Conservation (phyloP, 257 asterid genomes). For the Primulina eburnea region DNA sequence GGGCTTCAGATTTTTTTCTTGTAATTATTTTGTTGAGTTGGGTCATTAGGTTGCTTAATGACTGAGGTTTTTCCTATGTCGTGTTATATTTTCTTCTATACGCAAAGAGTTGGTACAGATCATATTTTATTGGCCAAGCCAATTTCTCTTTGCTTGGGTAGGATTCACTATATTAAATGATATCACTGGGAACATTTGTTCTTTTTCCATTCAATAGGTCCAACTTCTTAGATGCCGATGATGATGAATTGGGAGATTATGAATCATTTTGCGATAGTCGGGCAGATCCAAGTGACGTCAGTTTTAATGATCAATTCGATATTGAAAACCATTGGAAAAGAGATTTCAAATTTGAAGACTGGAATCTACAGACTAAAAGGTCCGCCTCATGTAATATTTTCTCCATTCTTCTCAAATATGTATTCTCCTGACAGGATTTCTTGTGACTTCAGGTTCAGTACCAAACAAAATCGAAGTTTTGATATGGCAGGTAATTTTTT, state of each 20-base stretch:
- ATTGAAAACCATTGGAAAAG: conserved; percentile 34
- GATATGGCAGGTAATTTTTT: conserved; percentile 39
- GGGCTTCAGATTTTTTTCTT: conserved; percentile 9
- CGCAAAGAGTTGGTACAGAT: neutral
- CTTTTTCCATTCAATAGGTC: conserved; percentile 33
- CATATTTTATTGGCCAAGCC: conserved; percentile 14
- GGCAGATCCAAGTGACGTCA: conserved; percentile 35
- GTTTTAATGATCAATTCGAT: conserved; percentile 37
- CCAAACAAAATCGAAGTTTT: conserved; percentile 27
- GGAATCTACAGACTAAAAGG: conserved; percentile 48
- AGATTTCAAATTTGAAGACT: conserved; percentile 35
- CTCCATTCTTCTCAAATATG: conserved; percentile 16
- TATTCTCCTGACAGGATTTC: conserved; percentile 9
- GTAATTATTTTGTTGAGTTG: neutral
- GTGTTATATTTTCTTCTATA: conserved; percentile 7
- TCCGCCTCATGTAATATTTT: conserved; percentile 21
- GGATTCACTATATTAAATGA: conserved; percentile 15
- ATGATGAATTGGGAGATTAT: conserved; percentile 37
- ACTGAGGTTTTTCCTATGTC: neutral
- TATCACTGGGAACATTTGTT: conserved; percentile 8
- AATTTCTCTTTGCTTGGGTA: conserved; percentile 15
- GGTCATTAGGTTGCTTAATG: neutral
- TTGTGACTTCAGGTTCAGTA: conserved; percentile 42
- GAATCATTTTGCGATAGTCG: conserved; percentile 32
- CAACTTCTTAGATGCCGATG: conserved; percentile 34